Conservation (phyloP, 2,329 filamentous ascomycete species). For the Lecanicillium sp. region DNA sequence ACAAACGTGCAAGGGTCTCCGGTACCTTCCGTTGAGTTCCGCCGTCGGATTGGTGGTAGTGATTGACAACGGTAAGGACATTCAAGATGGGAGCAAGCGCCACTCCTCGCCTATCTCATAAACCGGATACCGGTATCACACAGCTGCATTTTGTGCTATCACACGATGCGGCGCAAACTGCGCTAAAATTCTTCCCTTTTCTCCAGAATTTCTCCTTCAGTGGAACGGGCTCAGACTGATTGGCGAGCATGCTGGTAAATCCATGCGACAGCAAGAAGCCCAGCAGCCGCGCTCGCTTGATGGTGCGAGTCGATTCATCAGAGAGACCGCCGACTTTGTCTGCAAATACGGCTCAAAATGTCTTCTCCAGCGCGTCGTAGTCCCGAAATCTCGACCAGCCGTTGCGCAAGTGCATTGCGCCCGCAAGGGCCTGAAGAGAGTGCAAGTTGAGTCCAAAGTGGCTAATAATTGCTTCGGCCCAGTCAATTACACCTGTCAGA, state of each 20-base stretch:
- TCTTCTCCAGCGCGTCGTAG: slow-evolving; percentile 23
- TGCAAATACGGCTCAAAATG: slow-evolving; percentile 29
- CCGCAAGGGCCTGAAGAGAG: slow-evolving; percentile 27
- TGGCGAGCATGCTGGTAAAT: slow-evolving; percentile 33
- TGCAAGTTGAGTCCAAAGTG: slow-evolving; percentile 35
- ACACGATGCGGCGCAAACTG: no score
- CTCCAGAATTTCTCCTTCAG: slow-evolving; percentile 33
- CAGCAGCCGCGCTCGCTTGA: slow-evolving; percentile 27
- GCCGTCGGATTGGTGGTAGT: no score
- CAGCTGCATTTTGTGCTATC: no score
- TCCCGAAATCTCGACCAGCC: slow-evolving; percentile 30
- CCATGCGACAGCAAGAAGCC: slow-evolving; percentile 29
- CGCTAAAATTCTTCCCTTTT: no score
- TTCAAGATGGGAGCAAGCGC: no score
- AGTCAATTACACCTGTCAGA: slow-evolving; percentile 35
- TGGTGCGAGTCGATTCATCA: slow-evolving; percentile 20
- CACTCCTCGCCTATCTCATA: no score
- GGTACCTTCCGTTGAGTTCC: no score
- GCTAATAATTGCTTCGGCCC: slow-evolving; percentile 33
- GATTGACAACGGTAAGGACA: no score
- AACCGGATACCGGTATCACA: no score
- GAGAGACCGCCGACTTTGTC: slow-evolving; percentile 24
- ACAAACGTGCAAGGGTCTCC: no score
- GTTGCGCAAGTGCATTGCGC: slow-evolving; percentile 28
- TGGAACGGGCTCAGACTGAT: slow-evolving; percentile 27